Conservation (phyloP, 441 rosid species). For the Brassica balearica region DNA sequence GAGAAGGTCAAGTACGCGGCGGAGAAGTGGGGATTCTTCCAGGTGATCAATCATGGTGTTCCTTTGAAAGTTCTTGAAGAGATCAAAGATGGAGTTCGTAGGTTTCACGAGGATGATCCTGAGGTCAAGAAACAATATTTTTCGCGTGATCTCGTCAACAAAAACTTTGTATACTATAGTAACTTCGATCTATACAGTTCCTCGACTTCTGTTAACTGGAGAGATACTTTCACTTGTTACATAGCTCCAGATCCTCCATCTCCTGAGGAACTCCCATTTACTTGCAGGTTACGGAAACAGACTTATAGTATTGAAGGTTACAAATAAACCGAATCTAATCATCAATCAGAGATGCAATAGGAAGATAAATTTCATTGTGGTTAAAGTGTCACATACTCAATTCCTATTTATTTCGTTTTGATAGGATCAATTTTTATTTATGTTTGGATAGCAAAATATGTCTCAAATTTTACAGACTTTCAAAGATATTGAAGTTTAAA, state of each 20-base stretch:
- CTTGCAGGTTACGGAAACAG: neutral
- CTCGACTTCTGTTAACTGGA: slow-evolving; percentile 1
- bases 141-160: slow-evolving; percentile 39
- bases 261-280: too few species aligned
- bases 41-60: slow-evolving; percentile 35
- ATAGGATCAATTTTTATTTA: too few species aligned
- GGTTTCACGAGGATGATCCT: slow-evolving; percentile 54
- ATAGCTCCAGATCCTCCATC: slow-evolving; percentile 48
- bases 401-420: neutral
- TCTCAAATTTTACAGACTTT: too few species aligned
- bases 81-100: slow-evolving; percentile 38
- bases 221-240: slow-evolving; percentile 30
- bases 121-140: slow-evolving; percentile 33
- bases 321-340: too few species aligned
- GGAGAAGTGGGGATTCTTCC: slow-evolving; percentile 32
- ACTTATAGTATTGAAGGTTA: too few species aligned
- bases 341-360: too few species aligned
- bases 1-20: slow-evolving; percentile 15
- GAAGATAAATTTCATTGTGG: neutral
- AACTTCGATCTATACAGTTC: slow-evolving; percentile 50
- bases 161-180: slow-evolving; percentile 39
- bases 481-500: too few species aligned
- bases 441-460: too few species aligned
- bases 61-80: slow-evolving; percentile 40
- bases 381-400: neutral